Evolutionary conservation across 1,139 yeast genomes (phyloP), one percentile per base, ranked within the genome.

Genomic region (Taiozyma sp.): DNA sequence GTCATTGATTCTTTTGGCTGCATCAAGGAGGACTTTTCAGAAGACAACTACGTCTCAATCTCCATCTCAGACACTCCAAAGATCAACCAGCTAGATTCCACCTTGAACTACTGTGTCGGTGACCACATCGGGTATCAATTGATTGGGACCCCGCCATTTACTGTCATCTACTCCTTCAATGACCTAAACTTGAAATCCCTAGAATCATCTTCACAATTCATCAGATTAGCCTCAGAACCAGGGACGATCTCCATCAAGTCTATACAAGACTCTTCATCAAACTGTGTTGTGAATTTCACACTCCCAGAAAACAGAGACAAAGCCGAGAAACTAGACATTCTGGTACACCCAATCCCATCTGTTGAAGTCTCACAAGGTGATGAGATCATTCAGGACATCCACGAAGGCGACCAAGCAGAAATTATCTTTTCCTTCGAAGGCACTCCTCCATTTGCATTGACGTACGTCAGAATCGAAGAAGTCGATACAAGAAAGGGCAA

Each of bases 351-450:
- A 34, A 76, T 92, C 41, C 99, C 99, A 12, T 84, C 96, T 0
- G 97, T 92, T n/a, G 91, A 85, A 56, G 83, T 92, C 16, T 81
- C 86, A 45, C 88, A 86, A 61, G 96, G 96, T 42, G 85, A 83
- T 51, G 75, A 81, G 28, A 72, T 84, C n/a, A 80, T 85, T 51
- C 85, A 80, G 59, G 95, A 90, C 65, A 87, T 93, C 45, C 96
- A 91, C 61, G 96, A 90, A 64, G 99, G 98, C 46, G 95, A 87
- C 54, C 84, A 83, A 63, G 85, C 87, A 1, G 93, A 86, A 62
- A 79, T 87, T 50, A 75, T 74, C 2, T 86, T 87, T 65, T 74
- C 80, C 14, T 83, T 87, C 59, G 76, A 78, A 34, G 95, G 95
- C 28, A 76, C 78, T 0, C 91, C 93, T 14, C 96, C 96, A 22